A percentile compares a stretch with the other conserved stretches of the same genome.
phyloP scores from a whole-genome alignment of 2,329 filamentous ascomycete species.

The Penicillium brevicompactum region DNA sequence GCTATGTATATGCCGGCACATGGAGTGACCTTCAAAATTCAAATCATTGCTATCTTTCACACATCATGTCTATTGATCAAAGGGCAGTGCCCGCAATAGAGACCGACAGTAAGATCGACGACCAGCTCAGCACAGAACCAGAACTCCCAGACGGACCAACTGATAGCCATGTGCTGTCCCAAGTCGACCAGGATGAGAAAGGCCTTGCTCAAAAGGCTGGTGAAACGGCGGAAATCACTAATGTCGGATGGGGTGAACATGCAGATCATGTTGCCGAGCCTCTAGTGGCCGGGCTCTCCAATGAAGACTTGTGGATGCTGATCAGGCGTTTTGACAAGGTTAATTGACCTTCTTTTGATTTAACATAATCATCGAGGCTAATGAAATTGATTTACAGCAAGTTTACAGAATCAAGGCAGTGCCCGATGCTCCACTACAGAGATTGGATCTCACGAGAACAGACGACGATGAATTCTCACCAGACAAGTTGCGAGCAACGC shows the following conservation, averaged over 20 bases:
- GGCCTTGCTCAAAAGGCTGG: constrained; percentile 18
- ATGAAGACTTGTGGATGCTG: constrained; percentile 74
- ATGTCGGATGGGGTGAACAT: constrained; percentile 24
- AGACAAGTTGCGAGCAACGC: constrained; percentile 75
- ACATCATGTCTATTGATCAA: background rate
- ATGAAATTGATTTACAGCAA: constrained; percentile 50
- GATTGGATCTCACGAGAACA: constrained; percentile 77
- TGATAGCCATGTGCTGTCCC: constrained; percentile 27
- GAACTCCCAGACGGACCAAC: constrained; percentile 18
- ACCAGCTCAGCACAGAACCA: background rate
- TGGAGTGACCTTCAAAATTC: background rate
- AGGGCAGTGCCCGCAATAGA: background rate
- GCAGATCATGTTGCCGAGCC: constrained; percentile 29
- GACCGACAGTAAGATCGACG: background rate
- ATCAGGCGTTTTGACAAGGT: constrained; percentile 75
- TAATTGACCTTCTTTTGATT: background rate
- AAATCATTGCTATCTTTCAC: no score
- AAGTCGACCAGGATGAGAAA: constrained; percentile 23
- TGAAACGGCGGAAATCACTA: constrained; percentile 12
- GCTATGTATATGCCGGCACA: no score
- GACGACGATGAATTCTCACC: constrained; percentile 84
- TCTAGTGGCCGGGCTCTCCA: constrained; percentile 67
- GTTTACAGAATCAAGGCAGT: constrained; percentile 73
- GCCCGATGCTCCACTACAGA: constrained; percentile 61
- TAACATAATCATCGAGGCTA: no score